Base-by-base conservation (phyloP, 108 stramenopile species). In the Aurantiochytrium sp. region DNA sequence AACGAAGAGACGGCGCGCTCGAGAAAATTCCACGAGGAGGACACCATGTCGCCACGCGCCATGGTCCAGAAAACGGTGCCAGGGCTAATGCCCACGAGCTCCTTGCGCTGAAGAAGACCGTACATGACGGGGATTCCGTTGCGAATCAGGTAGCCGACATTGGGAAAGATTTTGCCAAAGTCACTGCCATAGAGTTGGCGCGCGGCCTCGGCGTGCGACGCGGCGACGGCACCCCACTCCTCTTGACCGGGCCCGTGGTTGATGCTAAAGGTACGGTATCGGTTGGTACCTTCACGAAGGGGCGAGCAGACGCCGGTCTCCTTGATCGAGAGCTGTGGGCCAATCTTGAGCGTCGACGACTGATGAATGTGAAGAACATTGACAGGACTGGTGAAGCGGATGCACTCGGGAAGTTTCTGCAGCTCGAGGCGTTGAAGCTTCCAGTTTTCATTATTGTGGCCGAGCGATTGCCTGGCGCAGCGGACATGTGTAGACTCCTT, bases 41-140 rank as follows among this genome's bases (percentile, higher is more conserved):
- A 83, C 18, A 83, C 76, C 76, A 53, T 83, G 45, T 83, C 51
- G 51, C 51, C 76, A 6, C 45, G n/a, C 23, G 76, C 76, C 45
- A 83, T 83, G 28, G 76, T 83, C 76, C 76, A 83, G 76, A 53
- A 83, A 0, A 83, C 49, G 49, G 76, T 83, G 49, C 76, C 76
- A 6, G 76, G 76, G 76, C 76, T 53, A 23, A 83, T 53, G 45
- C 76, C 76, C 43, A 83, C 76, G 76, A 83, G 76, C 45, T 83
- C 76, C 23, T 83, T 83, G 49, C 12, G 45, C 51, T 83, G 45
- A 0, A 47, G 51, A 43, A 53, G 19, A 23, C 76, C 76, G 51
- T 83, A 83, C 76, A 83, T 83, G 76, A 83, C 76, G 6, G 76
- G 76, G 51, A 83, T 83, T 14, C 76, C 76, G 76, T 83, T 83